Evolutionary conservation across 768 basidiomycete species (phyloP), one percentile per base, ranked within the genome.

Genomic region (Amanita thiersii): DNA sequence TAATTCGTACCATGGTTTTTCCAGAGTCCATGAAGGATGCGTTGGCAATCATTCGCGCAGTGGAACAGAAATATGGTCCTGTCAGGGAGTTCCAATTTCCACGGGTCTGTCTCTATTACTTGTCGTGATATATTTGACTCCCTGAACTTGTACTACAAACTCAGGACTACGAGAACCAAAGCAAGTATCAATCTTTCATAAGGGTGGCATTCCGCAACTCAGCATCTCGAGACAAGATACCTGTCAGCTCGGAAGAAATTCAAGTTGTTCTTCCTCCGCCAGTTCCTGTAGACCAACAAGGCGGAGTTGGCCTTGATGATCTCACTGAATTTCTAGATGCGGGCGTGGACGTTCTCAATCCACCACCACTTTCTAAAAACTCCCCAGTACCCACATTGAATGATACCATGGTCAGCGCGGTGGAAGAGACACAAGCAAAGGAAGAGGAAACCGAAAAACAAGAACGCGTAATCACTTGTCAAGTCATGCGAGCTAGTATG

Each of bases 31-130:
- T 77, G 49, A 56, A 64, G 3, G 73, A 82, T 17, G 72, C 69
- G 3, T 64, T 70, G 5, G 62, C 71, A 34, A 62, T 78, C 34
- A 52, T 81, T 41, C 69, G 73, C 34, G 71, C 66, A 5, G 49
- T 82, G 20, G 81, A 84, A 58, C 64, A 65, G 12, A 69, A 65
- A 40, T 77, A 70, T 54, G 77, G 77, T 10, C 56, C 62, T 6
- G 51, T 79, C 24, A 54, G 62, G 19, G 70, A 73, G 39, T 72
- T 62, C 35, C 55, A 57, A 32, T 60, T 29, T 46, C 55, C 23
- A 63, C 65, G 58, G 75, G 75, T 50, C 15, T 62, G 56, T 25
- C 12, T 35, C 30, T 35, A 11, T 7, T 20, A 14, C 4, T 33
- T 33, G 42, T 42, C 35, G n/a, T n/a, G n/a, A n/a, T n/a, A n/a